phyloP scores from a whole-genome alignment of 768 basidiomycete genomes.

The Mycena sanguinolenta region DNA sequence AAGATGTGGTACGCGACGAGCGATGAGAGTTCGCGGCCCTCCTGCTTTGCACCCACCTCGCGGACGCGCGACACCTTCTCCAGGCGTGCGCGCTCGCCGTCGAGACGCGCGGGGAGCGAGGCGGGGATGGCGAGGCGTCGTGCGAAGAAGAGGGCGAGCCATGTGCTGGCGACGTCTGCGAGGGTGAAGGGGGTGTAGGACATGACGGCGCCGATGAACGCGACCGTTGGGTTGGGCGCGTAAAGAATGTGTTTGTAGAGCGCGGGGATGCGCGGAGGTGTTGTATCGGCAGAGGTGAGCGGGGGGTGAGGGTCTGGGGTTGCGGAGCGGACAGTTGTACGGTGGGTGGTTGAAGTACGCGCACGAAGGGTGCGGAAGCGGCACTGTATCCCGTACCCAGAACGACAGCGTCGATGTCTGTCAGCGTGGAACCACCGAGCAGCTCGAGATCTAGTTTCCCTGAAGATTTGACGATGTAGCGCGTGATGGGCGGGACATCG shows the following conservation, averaged over 20 bases:
- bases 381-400: slow-evolving; percentile 64
- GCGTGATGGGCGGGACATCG: slow-evolving; percentile 56
- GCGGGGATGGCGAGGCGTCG: slow-evolving; percentile 49
- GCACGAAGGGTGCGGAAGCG: slow-evolving; percentile 55
- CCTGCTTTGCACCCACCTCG: slow-evolving; percentile 39
- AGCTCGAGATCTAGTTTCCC: slow-evolving; percentile 52
- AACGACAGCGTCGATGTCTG: slow-evolving; percentile 57
- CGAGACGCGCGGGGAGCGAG: slow-evolving; percentile 49
- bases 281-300: slow-evolving; percentile 44
- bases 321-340: neutral
- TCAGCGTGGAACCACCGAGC: slow-evolving; percentile 52
- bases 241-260: slow-evolving; percentile 63
- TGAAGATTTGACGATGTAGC: slow-evolving; percentile 43
- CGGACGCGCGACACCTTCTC: slow-evolving; percentile 34
- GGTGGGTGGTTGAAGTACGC: slow-evolving; percentile 44
- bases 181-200: slow-evolving; percentile 63
- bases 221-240: slow-evolving; percentile 59
- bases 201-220: slow-evolving; percentile 59
- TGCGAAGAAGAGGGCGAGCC: slow-evolving; percentile 60
- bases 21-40: slow-evolving; percentile 44
- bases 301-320: slow-evolving; percentile 40
- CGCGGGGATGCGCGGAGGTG: slow-evolving; percentile 56
- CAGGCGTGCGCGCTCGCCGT: slow-evolving; percentile 54
- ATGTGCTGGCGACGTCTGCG: slow-evolving; percentile 63
- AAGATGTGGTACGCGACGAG: slow-evolving; percentile 55